Conservation (phyloP, 2,329 filamentous ascomycete genomes). For the Cladosporium sp. region DNA sequence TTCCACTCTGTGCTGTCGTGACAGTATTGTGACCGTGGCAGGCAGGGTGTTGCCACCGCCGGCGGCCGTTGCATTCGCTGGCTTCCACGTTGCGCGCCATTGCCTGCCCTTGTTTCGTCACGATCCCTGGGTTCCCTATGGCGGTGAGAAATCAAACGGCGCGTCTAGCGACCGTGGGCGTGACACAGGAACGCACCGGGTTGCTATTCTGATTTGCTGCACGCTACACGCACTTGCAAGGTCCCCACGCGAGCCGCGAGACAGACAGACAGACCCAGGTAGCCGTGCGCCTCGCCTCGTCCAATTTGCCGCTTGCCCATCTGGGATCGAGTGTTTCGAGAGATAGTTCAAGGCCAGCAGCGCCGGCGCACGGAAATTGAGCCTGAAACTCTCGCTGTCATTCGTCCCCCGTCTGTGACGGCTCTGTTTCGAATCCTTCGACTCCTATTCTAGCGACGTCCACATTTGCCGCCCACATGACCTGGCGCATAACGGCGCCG, state of each 20-base stretch:
- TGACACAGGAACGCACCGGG: constrained; percentile 8
- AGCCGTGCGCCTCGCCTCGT: background rate
- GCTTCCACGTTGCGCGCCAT: constrained; percentile 16
- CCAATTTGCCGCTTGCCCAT: background rate
- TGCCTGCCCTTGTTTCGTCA: constrained; percentile 17
- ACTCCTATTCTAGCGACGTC: constrained; percentile 18
- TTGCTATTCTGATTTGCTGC: constrained; percentile 16
- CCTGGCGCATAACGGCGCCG: constrained; percentile 7
- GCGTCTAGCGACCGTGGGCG: constrained; percentile 12
- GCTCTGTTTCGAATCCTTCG: constrained; percentile 19
- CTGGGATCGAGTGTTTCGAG: background rate
- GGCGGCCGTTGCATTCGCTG: constrained; percentile 8
- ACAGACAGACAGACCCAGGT: constrained; percentile 10
- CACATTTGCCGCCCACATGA: constrained; percentile 17
- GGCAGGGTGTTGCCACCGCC: constrained; percentile 14
- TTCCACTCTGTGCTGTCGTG: constrained; percentile 2
- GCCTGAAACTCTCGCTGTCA: constrained; percentile 6
- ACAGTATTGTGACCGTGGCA: background rate
- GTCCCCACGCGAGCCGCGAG: constrained; percentile 16
- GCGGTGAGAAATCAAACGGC: constrained; percentile 17
- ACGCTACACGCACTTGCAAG: constrained; percentile 17
- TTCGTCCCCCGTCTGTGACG: constrained; percentile 13
- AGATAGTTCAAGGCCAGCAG: background rate
- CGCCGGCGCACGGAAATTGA: constrained; percentile 9
- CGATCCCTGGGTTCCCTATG: constrained; percentile 3